Conservation (phyloP, 257 asterid genomes). For the Coffea canephora region DNA sequence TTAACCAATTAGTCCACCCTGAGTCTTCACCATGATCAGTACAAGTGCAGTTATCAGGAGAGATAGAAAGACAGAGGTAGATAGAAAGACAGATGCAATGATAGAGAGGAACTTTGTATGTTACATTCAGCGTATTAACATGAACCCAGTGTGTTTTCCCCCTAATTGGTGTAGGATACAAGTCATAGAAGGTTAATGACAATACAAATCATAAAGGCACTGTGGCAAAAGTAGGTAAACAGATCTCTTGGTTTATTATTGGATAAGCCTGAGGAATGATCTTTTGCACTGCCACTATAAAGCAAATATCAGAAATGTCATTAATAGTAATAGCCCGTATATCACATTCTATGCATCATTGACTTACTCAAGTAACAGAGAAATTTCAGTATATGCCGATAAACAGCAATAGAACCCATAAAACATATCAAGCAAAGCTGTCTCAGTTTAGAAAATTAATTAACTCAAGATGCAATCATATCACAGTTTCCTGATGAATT, state of each 20-base stretch:
- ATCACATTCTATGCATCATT: not conserved
- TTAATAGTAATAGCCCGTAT: not conserved
- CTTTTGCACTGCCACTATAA: not conserved
- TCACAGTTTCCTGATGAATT: not conserved
- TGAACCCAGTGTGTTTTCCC: not conserved
- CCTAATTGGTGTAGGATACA: too few species aligned
- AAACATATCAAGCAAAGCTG: too few species aligned
- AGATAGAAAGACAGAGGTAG: not conserved
- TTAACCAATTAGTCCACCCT: conserved; percentile 1
- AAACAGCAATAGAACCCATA: too few species aligned
- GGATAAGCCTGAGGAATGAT: not conserved
- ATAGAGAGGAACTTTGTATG: not conserved
- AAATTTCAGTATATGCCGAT: too few species aligned
- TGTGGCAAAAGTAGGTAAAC: not conserved
- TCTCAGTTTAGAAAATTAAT: too few species aligned
- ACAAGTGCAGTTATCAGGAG: not conserved
- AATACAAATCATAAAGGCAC: not conserved
- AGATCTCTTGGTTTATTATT: not conserved
- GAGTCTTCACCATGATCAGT: not conserved
- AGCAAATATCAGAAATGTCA: not conserved
- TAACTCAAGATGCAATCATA: too few species aligned
- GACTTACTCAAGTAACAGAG: not conserved
- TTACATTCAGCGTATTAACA: not conserved
- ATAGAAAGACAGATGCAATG: not conserved
- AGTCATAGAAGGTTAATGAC: too few species aligned